phyloP scores from a whole-genome alignment of 345 rosid species.

The Lenwebbia sp. region DNA sequence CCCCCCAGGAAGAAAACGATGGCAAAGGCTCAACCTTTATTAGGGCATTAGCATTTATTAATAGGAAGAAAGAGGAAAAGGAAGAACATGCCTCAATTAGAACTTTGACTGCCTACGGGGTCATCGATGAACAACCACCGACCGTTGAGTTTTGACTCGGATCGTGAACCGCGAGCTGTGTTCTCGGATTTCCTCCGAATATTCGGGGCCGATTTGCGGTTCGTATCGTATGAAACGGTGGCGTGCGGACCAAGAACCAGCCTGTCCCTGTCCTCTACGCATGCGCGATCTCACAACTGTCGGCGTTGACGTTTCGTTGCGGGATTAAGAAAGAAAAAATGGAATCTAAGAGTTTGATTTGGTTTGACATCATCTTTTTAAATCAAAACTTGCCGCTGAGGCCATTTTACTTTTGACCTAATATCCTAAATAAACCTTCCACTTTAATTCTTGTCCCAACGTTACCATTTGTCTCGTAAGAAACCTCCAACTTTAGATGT shows the following conservation, averaged over 20 bases:
- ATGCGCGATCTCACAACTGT: neutral
- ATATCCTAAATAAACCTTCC: too few relatives aligned
- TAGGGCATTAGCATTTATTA: neutral
- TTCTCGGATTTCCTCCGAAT: neutral
- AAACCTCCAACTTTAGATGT: too few relatives aligned
- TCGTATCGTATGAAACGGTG: neutral
- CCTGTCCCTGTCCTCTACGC: neutral
- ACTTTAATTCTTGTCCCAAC: too few relatives aligned
- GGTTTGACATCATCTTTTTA: neutral
- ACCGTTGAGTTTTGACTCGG: neutral
- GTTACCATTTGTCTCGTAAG: too few relatives aligned
- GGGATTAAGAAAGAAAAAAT: neutral
- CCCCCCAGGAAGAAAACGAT: neutral
- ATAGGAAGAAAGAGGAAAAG: neutral
- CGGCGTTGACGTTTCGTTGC: neutral
- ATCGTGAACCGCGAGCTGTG: neutral
- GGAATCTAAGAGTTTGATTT: neutral
- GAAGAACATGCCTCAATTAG: neutral
- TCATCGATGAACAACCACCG: neutral
- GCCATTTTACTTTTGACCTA: too few relatives aligned
- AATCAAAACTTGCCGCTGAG: too few relatives aligned
- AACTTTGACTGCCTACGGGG: neutral
- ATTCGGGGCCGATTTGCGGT: neutral
- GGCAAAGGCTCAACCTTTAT: neutral
- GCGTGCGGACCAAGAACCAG: neutral